Conservation (phyloP, 1,284 basidiomycete genomes). For the Kwoniella shivajii region DNA sequence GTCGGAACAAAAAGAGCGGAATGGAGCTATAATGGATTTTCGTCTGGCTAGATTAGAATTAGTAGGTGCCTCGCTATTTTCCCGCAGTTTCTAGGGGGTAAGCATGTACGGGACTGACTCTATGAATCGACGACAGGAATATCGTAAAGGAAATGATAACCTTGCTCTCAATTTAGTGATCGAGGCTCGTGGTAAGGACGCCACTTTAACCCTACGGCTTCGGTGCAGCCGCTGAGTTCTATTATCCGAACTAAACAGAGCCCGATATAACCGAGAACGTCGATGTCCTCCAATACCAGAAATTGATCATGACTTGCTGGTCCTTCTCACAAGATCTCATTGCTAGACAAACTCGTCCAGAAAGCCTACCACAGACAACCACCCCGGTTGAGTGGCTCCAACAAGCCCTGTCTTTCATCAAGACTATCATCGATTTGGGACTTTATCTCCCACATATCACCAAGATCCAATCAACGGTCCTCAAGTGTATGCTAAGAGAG, state of each 20-base stretch:
- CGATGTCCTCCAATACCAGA: not conserved
- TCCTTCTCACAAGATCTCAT: not conserved
- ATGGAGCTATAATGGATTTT: not conserved
- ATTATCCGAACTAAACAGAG: too few species aligned
- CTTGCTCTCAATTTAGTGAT: constrained; percentile 1
- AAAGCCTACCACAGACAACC: not conserved
- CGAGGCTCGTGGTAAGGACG: not conserved
- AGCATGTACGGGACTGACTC: too few species aligned
- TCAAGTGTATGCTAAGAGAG: too few species aligned
- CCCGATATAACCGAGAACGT: too few species aligned
- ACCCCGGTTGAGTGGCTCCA: constrained; percentile 1
- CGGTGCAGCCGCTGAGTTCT: too few species aligned
- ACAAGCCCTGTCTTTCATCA: not conserved
- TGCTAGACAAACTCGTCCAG: not conserved
- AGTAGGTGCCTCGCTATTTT: too few species aligned
- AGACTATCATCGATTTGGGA: not conserved
- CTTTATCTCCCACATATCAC: not conserved
- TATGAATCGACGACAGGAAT: not conserved
- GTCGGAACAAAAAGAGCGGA: not conserved
- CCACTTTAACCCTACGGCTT: too few species aligned
- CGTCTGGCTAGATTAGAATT: not conserved
- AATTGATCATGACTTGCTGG: not conserved
- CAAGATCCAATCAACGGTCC: not conserved
- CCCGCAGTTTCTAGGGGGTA: too few species aligned
- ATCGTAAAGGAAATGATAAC: not conserved